Percentiles rank a stretch among this genome's conserved stretches.
phyloP scores from a whole-genome alignment of 179 eudicot genomes.

The Patellifolia procumbens region DNA sequence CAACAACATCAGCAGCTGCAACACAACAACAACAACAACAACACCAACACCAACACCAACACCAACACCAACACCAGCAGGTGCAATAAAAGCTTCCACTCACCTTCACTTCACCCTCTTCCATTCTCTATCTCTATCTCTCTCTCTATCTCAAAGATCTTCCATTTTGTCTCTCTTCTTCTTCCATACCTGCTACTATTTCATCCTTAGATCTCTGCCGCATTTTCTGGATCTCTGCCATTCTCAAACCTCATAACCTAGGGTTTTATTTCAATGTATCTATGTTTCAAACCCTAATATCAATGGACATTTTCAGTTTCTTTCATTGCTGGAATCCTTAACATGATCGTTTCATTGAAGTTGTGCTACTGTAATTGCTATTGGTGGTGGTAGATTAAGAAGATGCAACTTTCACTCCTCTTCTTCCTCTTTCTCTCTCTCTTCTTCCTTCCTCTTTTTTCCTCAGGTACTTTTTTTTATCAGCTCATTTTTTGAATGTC shows the following conservation, averaged over 20 bases:
- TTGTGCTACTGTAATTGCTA: background rate
- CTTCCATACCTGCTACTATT: background rate
- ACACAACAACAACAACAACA: no score
- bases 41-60: no score
- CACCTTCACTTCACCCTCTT: background rate
- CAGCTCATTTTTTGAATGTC: background rate
- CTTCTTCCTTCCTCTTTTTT: slow-evolving; percentile 15
- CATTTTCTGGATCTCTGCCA: slow-evolving; percentile 31
- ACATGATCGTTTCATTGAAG: slow-evolving; percentile 12
- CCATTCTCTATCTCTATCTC: slow-evolving; percentile 17
- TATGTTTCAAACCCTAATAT: background rate
- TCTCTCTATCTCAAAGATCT: slow-evolving; percentile 9
- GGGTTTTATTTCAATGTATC: no score
- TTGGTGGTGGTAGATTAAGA: slow-evolving; percentile 11
- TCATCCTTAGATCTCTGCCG: slow-evolving; percentile 24
- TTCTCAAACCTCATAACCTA: no score
- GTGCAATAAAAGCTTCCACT: slow-evolving; percentile 26
- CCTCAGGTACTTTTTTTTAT: slow-evolving; percentile 21
- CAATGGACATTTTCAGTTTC: slow-evolving; percentile 10
- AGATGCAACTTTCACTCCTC: slow-evolving; percentile 32
- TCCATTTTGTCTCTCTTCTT: background rate
- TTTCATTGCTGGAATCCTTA: slow-evolving; percentile 11
- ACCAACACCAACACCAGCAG: slow-evolving; percentile 11
- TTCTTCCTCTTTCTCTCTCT: slow-evolving; percentile 20
- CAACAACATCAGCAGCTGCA: slow-evolving; percentile 10